Percentiles rank a stretch among this genome's conserved stretches.
These are phyloP conservation scores for Rhododendron kiyosumense DNA, from an alignment of 148 eudicot species.

Conservation along the genomic window DNA sequence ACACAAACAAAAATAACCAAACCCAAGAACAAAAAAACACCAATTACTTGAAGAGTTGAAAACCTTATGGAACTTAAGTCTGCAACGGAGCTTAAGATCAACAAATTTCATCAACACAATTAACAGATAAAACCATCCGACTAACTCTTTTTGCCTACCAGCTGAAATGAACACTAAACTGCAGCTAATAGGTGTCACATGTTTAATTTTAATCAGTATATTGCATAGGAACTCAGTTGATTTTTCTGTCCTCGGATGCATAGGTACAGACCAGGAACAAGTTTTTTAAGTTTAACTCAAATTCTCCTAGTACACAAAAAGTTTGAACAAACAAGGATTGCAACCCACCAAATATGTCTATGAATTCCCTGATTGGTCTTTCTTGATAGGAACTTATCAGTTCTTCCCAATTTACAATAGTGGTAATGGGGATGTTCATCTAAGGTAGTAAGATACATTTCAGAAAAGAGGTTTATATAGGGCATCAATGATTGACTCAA, in stretches of 20 bases:
- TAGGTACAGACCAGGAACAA: neutral
- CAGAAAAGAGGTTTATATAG: neutral
- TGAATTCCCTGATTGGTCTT: neutral
- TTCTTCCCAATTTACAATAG: neutral
- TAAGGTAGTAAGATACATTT: neutral
- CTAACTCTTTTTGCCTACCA: neutral
- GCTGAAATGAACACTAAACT: neutral
- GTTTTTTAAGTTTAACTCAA: neutral
- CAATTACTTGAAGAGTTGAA: neutral
- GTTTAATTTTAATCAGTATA: neutral
- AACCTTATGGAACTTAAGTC: neutral
- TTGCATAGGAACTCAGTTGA: neutral
- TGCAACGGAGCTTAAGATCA: neutral
- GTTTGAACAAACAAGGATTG: neutral
- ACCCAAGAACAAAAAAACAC: neutral
- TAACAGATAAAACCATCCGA: neutral
- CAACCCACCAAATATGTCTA: neutral
- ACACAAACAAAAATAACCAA: slow-evolving; percentile 2
- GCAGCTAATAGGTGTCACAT: neutral
- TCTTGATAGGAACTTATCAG: neutral
- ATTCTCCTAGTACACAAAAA: neutral
- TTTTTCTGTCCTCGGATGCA: neutral
- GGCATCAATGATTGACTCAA: neutral
- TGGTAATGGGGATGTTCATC: neutral
- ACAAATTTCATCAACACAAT: neutral